These are phyloP conservation scores for Aquanectria penicillioides DNA, from an alignment of 2,329 filamentous ascomycete genomes.

Conservation along the genomic window DNA sequence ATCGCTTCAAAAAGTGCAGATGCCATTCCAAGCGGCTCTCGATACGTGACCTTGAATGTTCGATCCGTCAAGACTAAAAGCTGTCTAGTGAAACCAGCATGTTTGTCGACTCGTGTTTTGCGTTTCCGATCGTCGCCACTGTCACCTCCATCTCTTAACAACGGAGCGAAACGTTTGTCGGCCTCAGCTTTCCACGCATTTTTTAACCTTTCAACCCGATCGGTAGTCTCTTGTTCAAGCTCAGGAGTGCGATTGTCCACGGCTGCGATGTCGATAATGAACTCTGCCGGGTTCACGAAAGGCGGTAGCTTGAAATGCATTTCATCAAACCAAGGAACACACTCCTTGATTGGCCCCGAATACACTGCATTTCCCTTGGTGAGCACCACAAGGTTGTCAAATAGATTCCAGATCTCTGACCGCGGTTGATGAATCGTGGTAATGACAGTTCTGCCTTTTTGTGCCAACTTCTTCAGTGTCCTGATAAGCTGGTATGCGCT, in stretches of 20 bases:
- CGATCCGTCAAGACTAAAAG: conserved; percentile 72
- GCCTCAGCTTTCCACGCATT: conserved; percentile 64
- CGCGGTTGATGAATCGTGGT: conserved; percentile 82
- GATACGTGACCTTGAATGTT: conserved; percentile 75
- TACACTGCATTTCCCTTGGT: conserved; percentile 75
- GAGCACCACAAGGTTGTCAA: conserved; percentile 77
- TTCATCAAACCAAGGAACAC: conserved; percentile 70
- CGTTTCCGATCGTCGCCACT: conserved; percentile 23
- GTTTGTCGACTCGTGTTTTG: conserved; percentile 46
- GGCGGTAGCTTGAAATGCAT: conserved; percentile 71
- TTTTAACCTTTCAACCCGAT: conserved; percentile 70
- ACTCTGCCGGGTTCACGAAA: conserved; percentile 83
- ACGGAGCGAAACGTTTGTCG: conserved; percentile 36
- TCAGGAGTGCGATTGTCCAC: conserved; percentile 77
- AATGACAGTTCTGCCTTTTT: conserved; percentile 75
- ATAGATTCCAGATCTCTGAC: conserved; percentile 82
- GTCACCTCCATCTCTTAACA: conserved; percentile 18
- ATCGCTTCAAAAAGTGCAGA: conserved; percentile 76
- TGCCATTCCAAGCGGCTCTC: conserved; percentile 81
- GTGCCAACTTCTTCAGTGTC: conserved; percentile 74
- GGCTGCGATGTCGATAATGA: conserved; percentile 78
- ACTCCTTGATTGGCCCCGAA: conserved; percentile 67
- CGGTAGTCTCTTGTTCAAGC: conserved; percentile 67
- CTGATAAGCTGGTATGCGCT: conserved; percentile 79
- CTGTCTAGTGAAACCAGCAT: conserved; percentile 70